Conservation (phyloP, 164 flowering plant species). For the Liriodendron chinense region DNA sequence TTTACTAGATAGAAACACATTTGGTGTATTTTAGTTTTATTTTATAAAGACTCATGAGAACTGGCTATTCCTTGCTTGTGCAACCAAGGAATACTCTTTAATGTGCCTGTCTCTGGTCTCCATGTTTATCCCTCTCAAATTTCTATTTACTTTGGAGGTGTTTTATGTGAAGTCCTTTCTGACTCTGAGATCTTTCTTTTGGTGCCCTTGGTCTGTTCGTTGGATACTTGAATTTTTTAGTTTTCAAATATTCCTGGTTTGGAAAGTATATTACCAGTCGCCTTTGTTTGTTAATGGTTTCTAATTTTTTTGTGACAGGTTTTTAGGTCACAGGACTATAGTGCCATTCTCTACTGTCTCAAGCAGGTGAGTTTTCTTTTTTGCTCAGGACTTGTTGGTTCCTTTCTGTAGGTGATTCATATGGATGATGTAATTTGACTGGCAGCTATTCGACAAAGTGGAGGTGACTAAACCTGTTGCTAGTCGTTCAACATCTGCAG, state of each 20-base stretch:
- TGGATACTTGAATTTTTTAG: background rate
- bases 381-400: background rate
- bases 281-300: background rate
- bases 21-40: no score
- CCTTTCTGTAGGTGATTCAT: background rate
- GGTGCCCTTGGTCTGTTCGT: background rate
- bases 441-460: conserved; percentile 90
- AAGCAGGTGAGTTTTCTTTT: conserved; percentile 51
- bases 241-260: background rate
- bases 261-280: background rate
- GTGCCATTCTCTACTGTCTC: conserved; percentile 78
- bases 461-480: conserved; percentile 87
- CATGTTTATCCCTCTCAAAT: no score
- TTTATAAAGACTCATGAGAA: no score
- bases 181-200: no score
- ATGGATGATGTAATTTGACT: conserved; percentile 2
- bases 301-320: conserved; percentile 37
- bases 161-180: no score
- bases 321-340: conserved; percentile 95
- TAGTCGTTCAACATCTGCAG: conserved; percentile 91
- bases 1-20: no score
- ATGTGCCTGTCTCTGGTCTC: no score
- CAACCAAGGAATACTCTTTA: no score
- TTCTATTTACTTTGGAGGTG: no score
- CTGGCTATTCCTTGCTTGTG: no score